phyloP scores from a whole-genome alignment of 169 alveolate genomes.

The Cytauxzoon felis region DNA sequence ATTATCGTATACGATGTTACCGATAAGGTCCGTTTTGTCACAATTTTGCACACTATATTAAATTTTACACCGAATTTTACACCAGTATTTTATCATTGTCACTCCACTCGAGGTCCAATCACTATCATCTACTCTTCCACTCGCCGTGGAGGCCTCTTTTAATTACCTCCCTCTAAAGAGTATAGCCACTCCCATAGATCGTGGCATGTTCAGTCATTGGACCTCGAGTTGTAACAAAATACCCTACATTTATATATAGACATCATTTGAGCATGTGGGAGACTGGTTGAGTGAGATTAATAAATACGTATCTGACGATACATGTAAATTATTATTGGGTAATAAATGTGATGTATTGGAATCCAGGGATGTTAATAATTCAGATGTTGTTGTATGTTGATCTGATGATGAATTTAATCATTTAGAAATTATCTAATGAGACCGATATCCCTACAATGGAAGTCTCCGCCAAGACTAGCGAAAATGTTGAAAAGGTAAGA shows the following conservation, averaged over 20 bases:
- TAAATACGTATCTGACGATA: constrained; percentile 89
- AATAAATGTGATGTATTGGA: constrained; percentile 88
- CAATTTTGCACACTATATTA: background rate
- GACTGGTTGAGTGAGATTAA: constrained; percentile 93
- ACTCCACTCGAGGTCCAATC: constrained; percentile 41
- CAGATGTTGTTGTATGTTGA: constrained; percentile 44
- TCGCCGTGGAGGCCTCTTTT: no score
- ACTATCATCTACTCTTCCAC: no score
- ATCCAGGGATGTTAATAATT: constrained; percentile 38
- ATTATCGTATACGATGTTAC: constrained; percentile 90
- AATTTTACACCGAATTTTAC: no score
- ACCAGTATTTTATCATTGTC: constrained; percentile 32
- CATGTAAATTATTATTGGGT: constrained; percentile 91
- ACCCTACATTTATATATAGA: constrained; percentile 25
- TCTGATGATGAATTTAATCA: background rate
- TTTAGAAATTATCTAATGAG: constrained; percentile 30
- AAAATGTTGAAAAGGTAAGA: constrained; percentile 41
- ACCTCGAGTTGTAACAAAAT: background rate
- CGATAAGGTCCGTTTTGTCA: no score
- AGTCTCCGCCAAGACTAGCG: constrained; percentile 59
- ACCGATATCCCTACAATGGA: constrained; percentile 40
- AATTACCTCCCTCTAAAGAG: no score
- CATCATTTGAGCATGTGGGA: constrained; percentile 80
- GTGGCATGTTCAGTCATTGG: background rate
- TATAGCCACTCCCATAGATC: no score